Evolutionary conservation across 768 basidiomycete genomes (phyloP).

Genomic region (Rhizopogon roseolus): DNA sequence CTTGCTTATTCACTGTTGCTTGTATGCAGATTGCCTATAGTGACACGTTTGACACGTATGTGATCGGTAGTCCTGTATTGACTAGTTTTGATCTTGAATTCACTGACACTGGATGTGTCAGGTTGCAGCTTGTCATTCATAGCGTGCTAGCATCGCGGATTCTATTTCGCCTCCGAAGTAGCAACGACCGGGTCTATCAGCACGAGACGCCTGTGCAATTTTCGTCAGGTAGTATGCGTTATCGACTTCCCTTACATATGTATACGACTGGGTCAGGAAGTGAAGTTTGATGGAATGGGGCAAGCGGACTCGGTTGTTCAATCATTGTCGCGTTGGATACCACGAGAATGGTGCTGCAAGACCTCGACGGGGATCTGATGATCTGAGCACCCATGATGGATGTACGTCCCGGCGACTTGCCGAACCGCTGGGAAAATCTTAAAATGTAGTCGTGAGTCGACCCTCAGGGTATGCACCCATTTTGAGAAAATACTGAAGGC

Average conservation of each 20-base stretch:
- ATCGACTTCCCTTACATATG: not conserved
- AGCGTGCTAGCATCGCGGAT: constrained; percentile 21
- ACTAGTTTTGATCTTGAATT: not conserved
- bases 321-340: no score
- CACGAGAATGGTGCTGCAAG: no score
- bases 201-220: not conserved
- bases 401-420: no score
- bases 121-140: constrained; percentile 20
- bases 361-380: no score
- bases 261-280: not conserved
- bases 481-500: no score
- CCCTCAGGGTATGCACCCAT: no score
- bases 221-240: not conserved
- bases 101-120: not conserved
- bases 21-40: not conserved
- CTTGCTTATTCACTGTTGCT: not conserved
- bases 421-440: no score
- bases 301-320: not conserved
- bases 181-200: constrained; percentile 1
- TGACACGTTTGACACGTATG: not conserved
- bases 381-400: no score
- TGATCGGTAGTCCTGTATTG: not conserved
- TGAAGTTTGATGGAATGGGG: not conserved
- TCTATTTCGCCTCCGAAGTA: constrained; percentile 21
- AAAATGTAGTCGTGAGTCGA: no score